Evolutionary conservation across 2,329 filamentous ascomycete species (phyloP).

Genomic region (Alternaria sp.): DNA sequence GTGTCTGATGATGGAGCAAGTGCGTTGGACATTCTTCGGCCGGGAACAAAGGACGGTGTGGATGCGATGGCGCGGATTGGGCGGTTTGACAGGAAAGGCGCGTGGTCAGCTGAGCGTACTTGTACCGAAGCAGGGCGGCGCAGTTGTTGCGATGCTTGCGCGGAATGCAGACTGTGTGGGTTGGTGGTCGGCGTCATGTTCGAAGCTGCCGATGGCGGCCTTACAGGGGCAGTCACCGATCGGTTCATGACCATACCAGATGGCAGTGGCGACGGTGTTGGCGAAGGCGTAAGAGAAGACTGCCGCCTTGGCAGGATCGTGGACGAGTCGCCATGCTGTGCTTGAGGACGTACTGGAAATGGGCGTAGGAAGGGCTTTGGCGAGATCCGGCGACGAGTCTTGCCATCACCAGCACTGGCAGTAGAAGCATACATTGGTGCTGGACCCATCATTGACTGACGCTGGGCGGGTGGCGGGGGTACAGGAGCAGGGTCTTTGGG

Average conservation of each 20-base stretch:
- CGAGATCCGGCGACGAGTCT: constrained; percentile 32
- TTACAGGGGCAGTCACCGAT: constrained; percentile 41
- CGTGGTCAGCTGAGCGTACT: constrained; percentile 50
- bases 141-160: constrained; percentile 31
- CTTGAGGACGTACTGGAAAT: constrained; percentile 43
- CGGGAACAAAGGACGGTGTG: constrained; percentile 41
- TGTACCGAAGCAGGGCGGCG: constrained; percentile 54
- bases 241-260: constrained; percentile 33
- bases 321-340: constrained; percentile 35
- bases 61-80: constrained; percentile 36
- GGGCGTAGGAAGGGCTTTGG: constrained; percentile 47
- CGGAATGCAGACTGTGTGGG: constrained; percentile 14
- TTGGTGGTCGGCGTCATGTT: constrained; percentile 17
- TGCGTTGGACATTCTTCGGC: constrained; percentile 28
- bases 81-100: constrained; percentile 52
- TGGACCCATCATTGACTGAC: constrained; percentile 31
- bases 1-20: constrained; percentile 8
- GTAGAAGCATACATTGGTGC: constrained; percentile 10
- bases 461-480: constrained; percentile 30
- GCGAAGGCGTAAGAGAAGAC: constrained; percentile 32
- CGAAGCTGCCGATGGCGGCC: constrained; percentile 21
- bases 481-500: constrained; percentile 33
- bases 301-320: constrained; percentile 37
- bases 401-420: constrained; percentile 12
- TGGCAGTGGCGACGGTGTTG: constrained; percentile 32